These are phyloP conservation scores for Panaeolus cyanescens DNA, from an alignment of 768 basidiomycete species.

Conservation along the genomic window DNA sequence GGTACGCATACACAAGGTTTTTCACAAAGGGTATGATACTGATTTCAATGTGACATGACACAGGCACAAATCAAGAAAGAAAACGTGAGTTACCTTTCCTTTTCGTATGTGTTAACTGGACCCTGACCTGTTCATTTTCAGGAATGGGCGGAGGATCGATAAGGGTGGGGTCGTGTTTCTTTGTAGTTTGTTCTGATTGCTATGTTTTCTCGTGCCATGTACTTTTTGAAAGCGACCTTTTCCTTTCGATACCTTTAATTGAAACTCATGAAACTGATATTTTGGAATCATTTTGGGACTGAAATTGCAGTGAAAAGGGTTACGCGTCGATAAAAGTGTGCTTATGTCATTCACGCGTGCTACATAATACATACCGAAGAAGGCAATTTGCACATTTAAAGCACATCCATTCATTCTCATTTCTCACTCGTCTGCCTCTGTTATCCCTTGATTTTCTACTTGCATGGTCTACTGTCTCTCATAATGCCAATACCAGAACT, in stretches of 20 bases:
- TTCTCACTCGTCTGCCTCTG: constrained; percentile 9
- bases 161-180: constrained; percentile 28
- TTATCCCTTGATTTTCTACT: constrained; percentile 5
- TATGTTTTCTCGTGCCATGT: constrained; percentile 5
- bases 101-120: background rate
- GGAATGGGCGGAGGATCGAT: constrained; percentile 96
- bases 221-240: background rate
- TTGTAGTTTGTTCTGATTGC: constrained; percentile 19
- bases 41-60: constrained; percentile 12
- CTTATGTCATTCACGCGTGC: constrained; percentile 17
- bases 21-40: constrained; percentile 12
- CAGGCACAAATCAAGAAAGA: constrained; percentile 99
- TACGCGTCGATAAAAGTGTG: background rate
- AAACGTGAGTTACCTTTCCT: constrained; percentile 64
- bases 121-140: constrained; percentile 29
- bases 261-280: no score
- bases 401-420: constrained; percentile 7
- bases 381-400: constrained; percentile 3
- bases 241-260: no score
- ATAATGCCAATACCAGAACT: constrained; percentile 71
- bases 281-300: no score
- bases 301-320: background rate
- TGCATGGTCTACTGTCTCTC: constrained; percentile 16
- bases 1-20: constrained; percentile 45
- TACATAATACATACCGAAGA: background rate